Percentiles rank a stretch among this genome's conserved stretches.
Conservation (phyloP, 2,329 filamentous ascomycete species). For the Penicillium occitanis region DNA sequence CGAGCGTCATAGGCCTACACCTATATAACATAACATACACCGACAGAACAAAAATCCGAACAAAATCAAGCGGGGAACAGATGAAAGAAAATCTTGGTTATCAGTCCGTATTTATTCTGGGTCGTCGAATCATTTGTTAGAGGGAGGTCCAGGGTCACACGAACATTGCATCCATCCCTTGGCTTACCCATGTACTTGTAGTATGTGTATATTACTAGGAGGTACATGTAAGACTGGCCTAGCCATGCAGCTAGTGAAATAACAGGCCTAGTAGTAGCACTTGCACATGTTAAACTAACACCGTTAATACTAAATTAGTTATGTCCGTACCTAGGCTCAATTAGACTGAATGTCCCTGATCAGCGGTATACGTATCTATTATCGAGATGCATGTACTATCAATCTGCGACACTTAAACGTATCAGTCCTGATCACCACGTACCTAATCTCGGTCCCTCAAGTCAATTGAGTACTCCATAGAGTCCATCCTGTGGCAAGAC, state of each 20-base stretch:
- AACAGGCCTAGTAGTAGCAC: not conserved
- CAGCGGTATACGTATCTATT: not conserved
- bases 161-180: slow-evolving; percentile 2
- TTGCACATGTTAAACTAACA: not conserved
- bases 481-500: not conserved
- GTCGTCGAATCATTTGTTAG: not conserved
- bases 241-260: not conserved
- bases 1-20: not conserved
- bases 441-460: no score
- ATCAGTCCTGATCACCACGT: not conserved
- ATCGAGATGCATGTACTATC: not conserved
- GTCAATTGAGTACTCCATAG: not conserved
- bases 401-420: not conserved
- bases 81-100: not conserved
- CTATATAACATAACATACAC: not conserved
- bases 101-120: not conserved
- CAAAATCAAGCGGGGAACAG: not conserved
- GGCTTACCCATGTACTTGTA: not conserved
- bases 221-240: not conserved
- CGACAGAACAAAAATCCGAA: not conserved
- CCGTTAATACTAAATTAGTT: not conserved
- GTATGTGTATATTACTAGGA: no score
- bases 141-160: not conserved
- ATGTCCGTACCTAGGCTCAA: not conserved
- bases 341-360: not conserved